Evolutionary conservation across 352 stramenopile genomes (phyloP).

Genomic region (Phytophthora pisi): DNA sequence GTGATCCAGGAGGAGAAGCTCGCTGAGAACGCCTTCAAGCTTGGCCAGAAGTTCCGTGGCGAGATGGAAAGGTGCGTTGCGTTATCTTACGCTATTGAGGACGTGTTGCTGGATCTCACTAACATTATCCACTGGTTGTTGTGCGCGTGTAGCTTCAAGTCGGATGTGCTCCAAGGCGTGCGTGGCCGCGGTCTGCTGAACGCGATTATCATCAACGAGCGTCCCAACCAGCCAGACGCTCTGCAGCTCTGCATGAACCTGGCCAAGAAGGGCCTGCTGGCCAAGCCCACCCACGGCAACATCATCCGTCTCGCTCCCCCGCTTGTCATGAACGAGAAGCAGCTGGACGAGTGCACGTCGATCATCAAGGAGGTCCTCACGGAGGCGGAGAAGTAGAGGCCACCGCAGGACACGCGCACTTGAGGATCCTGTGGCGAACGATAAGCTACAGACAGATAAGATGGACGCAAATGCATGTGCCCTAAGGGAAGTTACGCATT

Average conservation of each 20-base stretch:
- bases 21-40: conserved; percentile 91
- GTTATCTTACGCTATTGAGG: neutral
- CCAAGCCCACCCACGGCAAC: conserved; percentile 99
- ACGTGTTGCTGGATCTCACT: conserved; percentile 4
- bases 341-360: conserved; percentile 93
- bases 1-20: conserved; percentile 96
- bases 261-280: conserved; percentile 95
- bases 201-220: conserved; percentile 96
- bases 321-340: conserved; percentile 93
- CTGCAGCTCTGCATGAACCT: conserved; percentile 97
- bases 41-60: conserved; percentile 93
- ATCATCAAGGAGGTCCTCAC: conserved; percentile 82
- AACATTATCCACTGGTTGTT: conserved; percentile 1
- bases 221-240: conserved; percentile 86
- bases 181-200: conserved; percentile 97
- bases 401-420: neutral
- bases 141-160: conserved; percentile 51
- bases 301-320: conserved; percentile 98
- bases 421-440: conserved; percentile 9
- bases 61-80: conserved; percentile 82
- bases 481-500: neutral
- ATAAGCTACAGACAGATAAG: conserved; percentile 17
- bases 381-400: conserved; percentile 64
- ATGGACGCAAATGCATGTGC: conserved; percentile 10
- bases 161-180: conserved; percentile 77